Evolutionary conservation across 2,329 filamentous ascomycete genomes (phyloP), one percentile per base, ranked within the genome.

Genomic region (Penicillium brevicompactum): DNA sequence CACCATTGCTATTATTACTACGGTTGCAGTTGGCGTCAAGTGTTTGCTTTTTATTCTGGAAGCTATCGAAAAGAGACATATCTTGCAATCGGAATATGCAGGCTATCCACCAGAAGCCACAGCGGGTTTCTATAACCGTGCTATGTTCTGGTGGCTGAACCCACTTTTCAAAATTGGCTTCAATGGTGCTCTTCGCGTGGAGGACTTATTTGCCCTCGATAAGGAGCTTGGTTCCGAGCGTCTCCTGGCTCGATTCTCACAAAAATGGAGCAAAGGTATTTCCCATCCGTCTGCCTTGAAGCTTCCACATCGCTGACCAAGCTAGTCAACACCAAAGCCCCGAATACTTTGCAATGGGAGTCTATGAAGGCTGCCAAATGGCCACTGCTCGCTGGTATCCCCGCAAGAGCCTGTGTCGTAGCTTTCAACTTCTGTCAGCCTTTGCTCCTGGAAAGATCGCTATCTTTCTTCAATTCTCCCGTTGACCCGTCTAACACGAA

Each of bases 101-200:
- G 57, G 64, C 2, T 75, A 73, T 41, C 80, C 82, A 1, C 76
- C 74, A 0, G 84, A 86, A 62, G 77, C 77, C 3, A 83, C 78
- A 2, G 80, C 77, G 45, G 76, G 81, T 3, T 69, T 82, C n/a
- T 79, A 79, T 58, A 82, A 73, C 56, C 71, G 74, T 42, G 69
- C 68, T 0, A 67, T 82, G 11, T 84, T 84, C 62, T 79, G 75
- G 72, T 85, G 82, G 82, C 66, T 84, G 47, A 83, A 80, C 54
- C 73, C 75, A 2, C 64, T 86, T 6, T 78, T 86, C 41, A 73
- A 73, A 24, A 67, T 70, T 14, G 82, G 82, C 0, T 83, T 77
- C 67, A 74, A 67, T 4, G 78, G 74, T 6, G 58, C 72, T 3
- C 59, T 83, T 5, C 60, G 66, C 0, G 68, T 82, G 0, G 74